Evolutionary conservation across 2,329 filamentous ascomycete genomes (phyloP).

Genomic region (Leptodontidium sp.): DNA sequence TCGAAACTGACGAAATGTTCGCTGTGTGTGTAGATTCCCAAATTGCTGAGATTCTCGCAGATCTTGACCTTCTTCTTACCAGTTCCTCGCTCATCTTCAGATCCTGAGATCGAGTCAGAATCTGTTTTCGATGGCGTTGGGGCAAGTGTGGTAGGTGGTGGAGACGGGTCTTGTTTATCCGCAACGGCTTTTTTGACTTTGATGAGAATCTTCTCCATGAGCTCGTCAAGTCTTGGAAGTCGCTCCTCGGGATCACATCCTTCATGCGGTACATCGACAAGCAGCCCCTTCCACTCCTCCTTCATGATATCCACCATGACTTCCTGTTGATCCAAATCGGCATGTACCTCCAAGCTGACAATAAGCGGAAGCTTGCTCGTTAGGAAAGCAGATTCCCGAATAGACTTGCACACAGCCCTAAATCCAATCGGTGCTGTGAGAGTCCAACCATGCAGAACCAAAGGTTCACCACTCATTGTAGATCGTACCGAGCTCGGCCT

Average conservation of each 20-base stretch:
- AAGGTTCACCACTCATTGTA: constrained; percentile 66
- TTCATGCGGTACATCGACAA: constrained; percentile 68
- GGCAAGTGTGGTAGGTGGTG: constrained; percentile 32
- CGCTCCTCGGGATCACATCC: constrained; percentile 55
- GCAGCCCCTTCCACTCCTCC: constrained; percentile 79
- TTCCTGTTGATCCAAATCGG: constrained; percentile 82
- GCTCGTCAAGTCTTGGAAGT: constrained; percentile 74
- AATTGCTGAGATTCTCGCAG: constrained; percentile 72
- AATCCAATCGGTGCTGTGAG: constrained; percentile 88
- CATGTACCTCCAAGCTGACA: constrained; percentile 91
- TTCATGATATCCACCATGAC: constrained; percentile 95
- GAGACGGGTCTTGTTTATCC: constrained; percentile 33
- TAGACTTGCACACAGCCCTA: constrained; percentile 82
- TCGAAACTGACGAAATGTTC: constrained; percentile 80
- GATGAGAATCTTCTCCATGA: constrained; percentile 82
- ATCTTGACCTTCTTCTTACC: constrained; percentile 59
- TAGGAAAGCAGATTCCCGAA: constrained; percentile 80
- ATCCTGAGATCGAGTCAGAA: constrained; percentile 43
- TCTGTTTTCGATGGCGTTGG: constrained; percentile 35
- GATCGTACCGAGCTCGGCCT: constrained; percentile 40
- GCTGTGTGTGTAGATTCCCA: constrained; percentile 88
- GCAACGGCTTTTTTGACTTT: constrained; percentile 71
- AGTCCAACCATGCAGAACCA: constrained; percentile 87
- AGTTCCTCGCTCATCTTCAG: constrained; percentile 43
- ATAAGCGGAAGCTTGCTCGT: constrained; percentile 83